These are phyloP conservation scores for Pseudonectria foliicola DNA, from an alignment of 2,329 filamentous ascomycete species.

Conservation along the genomic window DNA sequence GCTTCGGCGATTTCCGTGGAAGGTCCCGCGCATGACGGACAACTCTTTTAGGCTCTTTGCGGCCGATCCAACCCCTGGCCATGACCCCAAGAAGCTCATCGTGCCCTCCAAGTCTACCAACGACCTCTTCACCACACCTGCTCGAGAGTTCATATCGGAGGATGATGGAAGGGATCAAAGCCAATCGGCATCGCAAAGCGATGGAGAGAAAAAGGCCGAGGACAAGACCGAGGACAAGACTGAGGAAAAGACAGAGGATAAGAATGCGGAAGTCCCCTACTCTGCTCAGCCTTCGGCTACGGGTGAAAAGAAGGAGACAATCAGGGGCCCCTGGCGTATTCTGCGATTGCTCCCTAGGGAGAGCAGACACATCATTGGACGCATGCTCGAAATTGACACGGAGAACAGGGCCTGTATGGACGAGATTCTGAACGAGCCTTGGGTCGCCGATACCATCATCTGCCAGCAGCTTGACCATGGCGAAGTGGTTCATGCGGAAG, in stretches of 20 bases:
- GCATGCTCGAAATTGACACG: constrained; percentile 88
- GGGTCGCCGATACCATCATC: constrained; percentile 79
- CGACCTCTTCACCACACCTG: constrained; percentile 32
- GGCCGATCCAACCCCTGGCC: constrained; percentile 71
- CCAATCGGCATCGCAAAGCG: constrained; percentile 9
- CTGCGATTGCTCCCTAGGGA: constrained; percentile 82
- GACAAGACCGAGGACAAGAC: constrained; percentile 2
- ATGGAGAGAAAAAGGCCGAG: neutral
- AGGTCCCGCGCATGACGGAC: constrained; percentile 82
- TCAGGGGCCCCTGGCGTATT: constrained; percentile 88
- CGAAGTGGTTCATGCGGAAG: constrained; percentile 61
- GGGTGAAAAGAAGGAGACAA: constrained; percentile 62
- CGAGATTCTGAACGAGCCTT: constrained; percentile 81
- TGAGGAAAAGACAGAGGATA: constrained; percentile 1
- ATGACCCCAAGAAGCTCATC: constrained; percentile 49
- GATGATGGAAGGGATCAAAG: constrained; percentile 23
- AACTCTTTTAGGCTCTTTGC: constrained; percentile 94
- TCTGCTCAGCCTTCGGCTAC: constrained; percentile 2
- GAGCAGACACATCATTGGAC: constrained; percentile 78
- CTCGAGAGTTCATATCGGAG: constrained; percentile 33
- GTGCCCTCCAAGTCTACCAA: constrained; percentile 38
- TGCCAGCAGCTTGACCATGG: constrained; percentile 72
- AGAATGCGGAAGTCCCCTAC: constrained; percentile 3
- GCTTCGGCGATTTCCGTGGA: constrained; percentile 91
- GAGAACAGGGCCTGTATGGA: constrained; percentile 75